Percentiles rank a stretch among this genome's conserved stretches.
phyloP scores from a whole-genome alignment of 768 basidiomycete species.

The Coprinopsis strossmayeri region DNA sequence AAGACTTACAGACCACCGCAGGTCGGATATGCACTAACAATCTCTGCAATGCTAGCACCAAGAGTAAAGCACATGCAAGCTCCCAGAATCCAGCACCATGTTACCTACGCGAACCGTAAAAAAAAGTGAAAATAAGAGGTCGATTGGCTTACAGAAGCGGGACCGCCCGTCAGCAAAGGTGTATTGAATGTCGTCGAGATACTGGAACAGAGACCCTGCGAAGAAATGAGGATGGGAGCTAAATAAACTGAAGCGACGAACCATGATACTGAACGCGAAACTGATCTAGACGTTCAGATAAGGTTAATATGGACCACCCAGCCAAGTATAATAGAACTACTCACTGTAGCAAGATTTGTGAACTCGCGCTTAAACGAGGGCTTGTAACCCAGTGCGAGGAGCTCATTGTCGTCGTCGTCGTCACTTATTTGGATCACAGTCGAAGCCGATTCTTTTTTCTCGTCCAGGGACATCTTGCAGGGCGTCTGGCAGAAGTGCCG shows the following conservation, averaged over 20 bases:
- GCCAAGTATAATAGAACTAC: conserved; percentile 15
- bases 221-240: conserved; percentile 3
- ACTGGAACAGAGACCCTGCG: conserved; percentile 64
- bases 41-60: conserved; percentile 68
- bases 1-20: conserved; percentile 59
- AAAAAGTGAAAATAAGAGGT: not conserved
- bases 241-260: conserved; percentile 12
- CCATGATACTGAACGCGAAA: conserved; percentile 79
- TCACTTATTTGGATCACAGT: conserved; percentile 16
- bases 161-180: conserved; percentile 62
- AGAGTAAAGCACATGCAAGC: conserved; percentile 69
- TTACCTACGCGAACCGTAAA: conserved; percentile 29
- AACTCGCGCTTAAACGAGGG: conserved; percentile 85
- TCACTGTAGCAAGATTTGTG: conserved; percentile 70
- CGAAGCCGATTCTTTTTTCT: conserved; percentile 15
- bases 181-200: conserved; percentile 78
- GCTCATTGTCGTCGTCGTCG: conserved; percentile 59
- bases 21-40: conserved; percentile 70
- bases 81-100: conserved; percentile 75
- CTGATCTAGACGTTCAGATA: conserved; percentile 40
- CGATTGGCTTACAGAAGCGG: conserved; percentile 45
- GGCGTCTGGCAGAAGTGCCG: too few relatives aligned
- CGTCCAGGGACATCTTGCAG: conserved; percentile 10
- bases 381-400: conserved; percentile 63
- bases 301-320: not conserved